These are phyloP conservation scores for Yamadazyma diddensiae DNA, from an alignment of 1,139 yeast genomes.

Conservation along the genomic window DNA sequence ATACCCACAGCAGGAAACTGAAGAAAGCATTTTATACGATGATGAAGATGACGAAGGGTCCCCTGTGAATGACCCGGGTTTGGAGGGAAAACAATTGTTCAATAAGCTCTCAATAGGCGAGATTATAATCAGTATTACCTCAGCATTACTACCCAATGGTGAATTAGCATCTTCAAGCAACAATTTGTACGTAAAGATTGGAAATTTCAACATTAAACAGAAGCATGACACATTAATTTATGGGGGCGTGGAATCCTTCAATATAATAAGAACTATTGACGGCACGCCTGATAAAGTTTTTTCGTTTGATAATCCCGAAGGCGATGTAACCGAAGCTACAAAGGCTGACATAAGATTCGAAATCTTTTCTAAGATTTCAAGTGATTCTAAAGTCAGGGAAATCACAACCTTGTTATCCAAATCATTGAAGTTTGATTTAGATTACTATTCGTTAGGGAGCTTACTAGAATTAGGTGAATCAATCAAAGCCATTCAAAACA, in stretches of 20 bases:
- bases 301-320: slow-evolving; percentile 15
- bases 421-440: slow-evolving; percentile 31
- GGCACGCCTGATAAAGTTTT: slow-evolving; percentile 20
- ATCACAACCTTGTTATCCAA: slow-evolving; percentile 48
- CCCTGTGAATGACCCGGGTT: background rate
- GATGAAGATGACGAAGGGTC: slow-evolving; percentile 17
- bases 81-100: slow-evolving; percentile 19
- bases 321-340: slow-evolving; percentile 9
- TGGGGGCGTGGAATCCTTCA: slow-evolving; percentile 45
- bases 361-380: slow-evolving; percentile 28
- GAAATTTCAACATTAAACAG: slow-evolving; percentile 39
- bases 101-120: slow-evolving; percentile 31
- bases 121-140: slow-evolving; percentile 40
- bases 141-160: slow-evolving; percentile 42
- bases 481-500: slow-evolving; percentile 16
- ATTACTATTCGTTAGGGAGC: slow-evolving; percentile 14
- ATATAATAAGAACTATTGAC: slow-evolving; percentile 18
- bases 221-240: slow-evolving; percentile 38
- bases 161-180: slow-evolving; percentile 28
- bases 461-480: slow-evolving; percentile 13
- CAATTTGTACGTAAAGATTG: slow-evolving; percentile 26
- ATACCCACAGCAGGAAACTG: slow-evolving; percentile 38
- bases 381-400: slow-evolving; percentile 22
- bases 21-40: no score
- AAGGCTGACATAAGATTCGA: slow-evolving; percentile 56